Evolutionary conservation across 768 basidiomycete species (phyloP).

Genomic region (Infundibulicybe gibba): DNA sequence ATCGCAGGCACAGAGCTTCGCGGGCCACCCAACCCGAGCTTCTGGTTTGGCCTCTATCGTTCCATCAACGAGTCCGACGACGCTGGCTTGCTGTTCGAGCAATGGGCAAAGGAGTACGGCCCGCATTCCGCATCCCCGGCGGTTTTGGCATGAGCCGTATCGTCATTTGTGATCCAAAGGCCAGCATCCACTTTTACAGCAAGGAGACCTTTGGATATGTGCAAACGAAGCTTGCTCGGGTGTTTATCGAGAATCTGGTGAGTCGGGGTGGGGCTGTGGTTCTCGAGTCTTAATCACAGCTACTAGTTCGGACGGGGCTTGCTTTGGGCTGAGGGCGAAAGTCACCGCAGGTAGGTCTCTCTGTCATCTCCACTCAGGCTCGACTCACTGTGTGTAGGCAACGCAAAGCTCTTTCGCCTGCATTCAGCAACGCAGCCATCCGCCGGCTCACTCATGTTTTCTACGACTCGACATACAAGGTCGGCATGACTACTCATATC

Average conservation of each 20-base stretch:
- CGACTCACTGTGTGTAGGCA: conserved; percentile 21
- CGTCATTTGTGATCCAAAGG: conserved; percentile 19
- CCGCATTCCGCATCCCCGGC: conserved; percentile 21
- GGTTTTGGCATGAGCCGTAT: conserved; percentile 6
- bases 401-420: conserved; percentile 32
- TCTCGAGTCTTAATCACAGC: background rate
- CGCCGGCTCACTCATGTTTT: conserved; percentile 31
- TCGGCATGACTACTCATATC: conserved; percentile 6
- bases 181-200: conserved; percentile 17
- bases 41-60: conserved; percentile 19
- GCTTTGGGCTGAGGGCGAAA: conserved; percentile 37
- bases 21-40: conserved; percentile 21
- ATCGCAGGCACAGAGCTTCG: conserved; percentile 6
- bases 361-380: background rate
- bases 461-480: conserved; percentile 38
- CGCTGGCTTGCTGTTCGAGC: conserved; percentile 15
- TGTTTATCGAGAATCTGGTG: conserved; percentile 19
- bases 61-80: conserved; percentile 8
- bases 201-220: conserved; percentile 16
- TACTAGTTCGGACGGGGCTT: conserved; percentile 29
- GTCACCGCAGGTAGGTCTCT: conserved; percentile 31
- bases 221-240: conserved; percentile 10
- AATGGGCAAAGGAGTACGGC: conserved; percentile 27
- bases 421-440: conserved; percentile 37
- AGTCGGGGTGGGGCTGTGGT: background rate